Base-by-base conservation (phyloP, 2,329 filamentous ascomycete genomes). In the Clonostachys chloroleuca region DNA sequence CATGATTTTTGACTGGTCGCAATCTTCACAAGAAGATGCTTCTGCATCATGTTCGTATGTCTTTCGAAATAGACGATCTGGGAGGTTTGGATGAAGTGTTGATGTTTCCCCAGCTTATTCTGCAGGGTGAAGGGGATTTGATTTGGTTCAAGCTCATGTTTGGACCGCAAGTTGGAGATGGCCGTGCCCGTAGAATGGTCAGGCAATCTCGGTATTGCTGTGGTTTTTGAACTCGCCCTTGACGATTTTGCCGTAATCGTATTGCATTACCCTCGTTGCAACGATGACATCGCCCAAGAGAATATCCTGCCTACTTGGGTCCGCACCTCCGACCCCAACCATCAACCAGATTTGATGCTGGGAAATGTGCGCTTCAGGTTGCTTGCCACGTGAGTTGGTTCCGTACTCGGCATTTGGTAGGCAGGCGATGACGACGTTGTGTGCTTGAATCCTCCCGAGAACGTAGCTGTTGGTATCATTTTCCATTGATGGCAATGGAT, bases 251-350 rank as follows among this genome's bases (percentile, higher is more conserved):
- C 54, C 53, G 10, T 54, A n/a, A 33, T 57, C 54, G 30, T 56
- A 53, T 14, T 57, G 52, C 44, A 57, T 51, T 4, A 57, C 52
- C n/a, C 48, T 50, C 1, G 37, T 52, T 18, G 54, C 54, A 10
- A 59, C 54, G 3, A 56, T 52, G 8, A 57, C 42, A 37, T 59
- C 56, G 9, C 56, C 56, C 2, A 59, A 49, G 30, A 50, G 50
- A 13, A 59, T 39, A 12, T 58, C 55, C 2, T 45, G 24, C 14
- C 17, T 39, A 8, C 43, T 48, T 5, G 60, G 60, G 0, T 49
- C 51, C 1, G 58, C 59, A 13, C 59, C 59, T 18, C 60, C 59
- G 1, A 62, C 57, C 3, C 60, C 59, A 5, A 62, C 60, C 45
- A 62, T 54, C 12, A 57, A n/a, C 1, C 40, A 45, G 4, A 42